These are phyloP conservation scores for Anethum foeniculum DNA, from an alignment of 140 eudicot species.

Conservation along the genomic window DNA sequence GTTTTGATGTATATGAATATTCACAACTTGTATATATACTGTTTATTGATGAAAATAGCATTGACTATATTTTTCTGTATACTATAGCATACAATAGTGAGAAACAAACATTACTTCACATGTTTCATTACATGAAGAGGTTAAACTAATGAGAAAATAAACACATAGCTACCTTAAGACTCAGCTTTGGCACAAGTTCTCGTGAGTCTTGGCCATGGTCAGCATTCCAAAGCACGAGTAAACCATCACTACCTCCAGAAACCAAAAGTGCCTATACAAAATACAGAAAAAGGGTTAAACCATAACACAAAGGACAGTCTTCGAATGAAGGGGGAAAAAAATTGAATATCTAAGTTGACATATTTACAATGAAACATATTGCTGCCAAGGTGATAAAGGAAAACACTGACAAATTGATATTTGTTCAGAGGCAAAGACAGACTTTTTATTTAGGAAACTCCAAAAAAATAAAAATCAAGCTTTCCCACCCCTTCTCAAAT, in stretches of 20 bases:
- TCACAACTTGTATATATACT: not conserved
- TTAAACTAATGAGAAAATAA: not conserved
- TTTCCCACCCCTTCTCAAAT: not conserved
- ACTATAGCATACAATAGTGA: not conserved
- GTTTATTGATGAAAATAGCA: not conserved
- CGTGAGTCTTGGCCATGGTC: conserved; percentile 93
- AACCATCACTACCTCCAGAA: conserved; percentile 98
- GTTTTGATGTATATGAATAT: not conserved
- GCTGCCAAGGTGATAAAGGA: not conserved
- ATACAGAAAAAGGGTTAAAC: conserved; percentile 4
- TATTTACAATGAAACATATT: not conserved
- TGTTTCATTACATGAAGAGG: not conserved
- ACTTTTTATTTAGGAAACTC: not conserved
- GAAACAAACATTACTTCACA: not conserved
- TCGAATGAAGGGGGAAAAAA: not conserved
- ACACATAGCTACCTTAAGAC: conserved; percentile 60
- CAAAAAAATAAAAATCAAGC: not conserved
- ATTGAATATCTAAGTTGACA: not conserved
- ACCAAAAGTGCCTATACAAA: conserved; percentile 73
- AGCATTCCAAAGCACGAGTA: conserved; percentile 89
- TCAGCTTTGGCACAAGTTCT: conserved; percentile 95
- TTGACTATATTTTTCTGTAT: not conserved
- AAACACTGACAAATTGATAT: not conserved
- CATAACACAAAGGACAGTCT: not conserved
- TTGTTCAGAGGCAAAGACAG: not conserved